Conservation (phyloP, 129 eudicot genomes). For the Daucus carota region DH1_v3.0 NC_030389.2:249501-250000, state of each 20-base stretch:
- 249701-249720: not conserved
- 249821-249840: constrained; percentile 75
- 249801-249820: constrained; percentile 86
- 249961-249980: constrained; percentile 91
- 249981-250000: constrained; percentile 71
- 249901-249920: not conserved
- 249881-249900: not conserved
- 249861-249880: not conserved
- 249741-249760: not conserved
- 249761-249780: constrained; percentile 62
- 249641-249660: constrained; percentile 95
- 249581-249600: constrained; percentile 76
- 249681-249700: constrained; percentile 33
- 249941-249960: constrained; percentile 75
- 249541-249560: not conserved
- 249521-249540: not conserved
- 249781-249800: constrained; percentile 79
- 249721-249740: not conserved
- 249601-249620: constrained; percentile 61
- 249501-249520: not conserved
- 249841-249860: constrained; percentile 35
- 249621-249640: constrained; percentile 94
- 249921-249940: constrained; percentile 45
- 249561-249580: constrained; percentile 57
- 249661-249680: constrained; percentile 73